Evolutionary conservation across 2,329 filamentous ascomycete species (phyloP).

Genomic region (Rugonectria rugulosa): DNA sequence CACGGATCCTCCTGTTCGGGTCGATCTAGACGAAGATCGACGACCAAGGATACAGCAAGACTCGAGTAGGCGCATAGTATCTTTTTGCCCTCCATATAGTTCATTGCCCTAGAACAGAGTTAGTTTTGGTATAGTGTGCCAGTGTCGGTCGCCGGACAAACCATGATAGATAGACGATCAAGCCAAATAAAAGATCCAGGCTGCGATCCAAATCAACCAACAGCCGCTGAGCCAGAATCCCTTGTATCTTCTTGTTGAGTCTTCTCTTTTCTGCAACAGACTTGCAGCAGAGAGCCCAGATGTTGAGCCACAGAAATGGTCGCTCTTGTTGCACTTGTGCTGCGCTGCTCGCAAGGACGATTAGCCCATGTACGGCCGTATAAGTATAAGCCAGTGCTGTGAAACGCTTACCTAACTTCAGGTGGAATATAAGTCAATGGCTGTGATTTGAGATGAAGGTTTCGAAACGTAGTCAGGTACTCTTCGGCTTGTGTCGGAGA

Average conservation of each 20-base stretch:
- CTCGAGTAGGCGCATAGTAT: constrained; percentile 19
- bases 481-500: constrained; percentile 11
- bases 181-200: constrained; percentile 37
- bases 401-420: constrained; percentile 20
- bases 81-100: constrained; percentile 20
- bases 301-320: constrained; percentile 48
- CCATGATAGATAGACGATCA: constrained; percentile 37
- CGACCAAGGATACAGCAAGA: constrained; percentile 25
- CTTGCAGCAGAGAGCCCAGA: constrained; percentile 41
- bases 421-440: constrained; percentile 38
- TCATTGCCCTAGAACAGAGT: constrained; percentile 17
- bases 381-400: not conserved
- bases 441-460: constrained; percentile 37
- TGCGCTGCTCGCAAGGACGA: constrained; percentile 8
- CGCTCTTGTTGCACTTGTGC: constrained; percentile 38
- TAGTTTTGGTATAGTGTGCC: not conserved
- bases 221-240: constrained; percentile 33
- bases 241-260: constrained; percentile 28
- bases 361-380: not conserved
- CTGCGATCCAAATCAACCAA: constrained; percentile 32
- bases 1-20: constrained; percentile 17
- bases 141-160: not conserved
- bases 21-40: constrained; percentile 29
- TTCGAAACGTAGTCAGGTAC: constrained; percentile 28
- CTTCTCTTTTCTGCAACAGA: constrained; percentile 28